phyloP scores from a whole-genome alignment of 2,329 filamentous ascomycete genomes.

The Didymella pomorum region DNA sequence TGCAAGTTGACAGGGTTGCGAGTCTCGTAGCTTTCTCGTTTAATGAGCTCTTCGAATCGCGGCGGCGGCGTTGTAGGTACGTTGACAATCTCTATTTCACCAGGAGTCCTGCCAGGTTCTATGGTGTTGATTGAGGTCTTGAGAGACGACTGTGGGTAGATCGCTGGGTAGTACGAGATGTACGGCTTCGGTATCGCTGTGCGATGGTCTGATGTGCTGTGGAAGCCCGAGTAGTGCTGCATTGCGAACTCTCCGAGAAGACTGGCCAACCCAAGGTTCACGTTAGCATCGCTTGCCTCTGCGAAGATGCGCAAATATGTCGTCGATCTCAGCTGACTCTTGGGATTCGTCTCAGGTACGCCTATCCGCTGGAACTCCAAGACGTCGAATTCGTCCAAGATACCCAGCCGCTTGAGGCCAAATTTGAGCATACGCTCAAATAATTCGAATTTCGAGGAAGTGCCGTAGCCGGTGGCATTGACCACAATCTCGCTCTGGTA shows the following conservation, averaged over 20 bases:
- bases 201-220: slow-evolving; percentile 41
- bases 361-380: slow-evolving; percentile 61
- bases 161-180: slow-evolving; percentile 45
- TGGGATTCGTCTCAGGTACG: slow-evolving; percentile 38
- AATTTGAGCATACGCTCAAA: slow-evolving; percentile 58
- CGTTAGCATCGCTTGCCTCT: slow-evolving; percentile 31
- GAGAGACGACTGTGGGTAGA: slow-evolving; percentile 38
- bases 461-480: slow-evolving; percentile 54
- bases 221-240: slow-evolving; percentile 46
- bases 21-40: slow-evolving; percentile 41
- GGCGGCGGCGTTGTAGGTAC: slow-evolving; percentile 30
- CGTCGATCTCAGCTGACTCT: slow-evolving; percentile 42
- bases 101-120: not conserved
- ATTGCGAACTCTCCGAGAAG: slow-evolving; percentile 39
- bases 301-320: slow-evolving; percentile 46
- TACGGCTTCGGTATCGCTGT: slow-evolving; percentile 43
- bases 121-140: slow-evolving; percentile 49
- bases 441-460: slow-evolving; percentile 59
- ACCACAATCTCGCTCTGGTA: slow-evolving; percentile 52
- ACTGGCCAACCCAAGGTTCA: slow-evolving; percentile 35
- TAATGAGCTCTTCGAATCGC: slow-evolving; percentile 25
- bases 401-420: slow-evolving; percentile 51
- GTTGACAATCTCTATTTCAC: not conserved
- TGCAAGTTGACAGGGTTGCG: slow-evolving; percentile 43
- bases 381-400: slow-evolving; percentile 55